Conservation (phyloP, 2,329 filamentous ascomycete genomes). For the Gyromitra esculenta region DNA sequence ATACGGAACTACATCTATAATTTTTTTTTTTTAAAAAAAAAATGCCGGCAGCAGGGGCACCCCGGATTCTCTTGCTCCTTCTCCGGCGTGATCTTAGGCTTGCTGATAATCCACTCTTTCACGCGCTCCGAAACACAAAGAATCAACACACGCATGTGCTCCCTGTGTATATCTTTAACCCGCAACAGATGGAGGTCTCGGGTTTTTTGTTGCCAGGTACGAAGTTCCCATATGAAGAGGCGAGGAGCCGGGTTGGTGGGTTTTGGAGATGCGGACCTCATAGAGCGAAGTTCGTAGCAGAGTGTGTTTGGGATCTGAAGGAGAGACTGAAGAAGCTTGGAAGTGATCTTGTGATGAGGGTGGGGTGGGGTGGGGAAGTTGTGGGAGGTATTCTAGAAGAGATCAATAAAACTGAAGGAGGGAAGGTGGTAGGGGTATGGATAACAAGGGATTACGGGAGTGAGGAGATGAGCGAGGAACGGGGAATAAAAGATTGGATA, state of each 20-base stretch:
- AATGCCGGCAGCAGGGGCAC: constrained; percentile 14
- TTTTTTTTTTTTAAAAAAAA: not conserved
- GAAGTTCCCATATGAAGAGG: constrained; percentile 74
- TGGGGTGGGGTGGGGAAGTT: constrained; percentile 70
- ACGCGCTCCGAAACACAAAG: constrained; percentile 65
- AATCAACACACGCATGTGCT: constrained; percentile 71
- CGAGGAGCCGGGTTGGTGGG: constrained; percentile 70
- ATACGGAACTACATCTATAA: not conserved
- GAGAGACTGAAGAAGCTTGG: constrained; percentile 68
- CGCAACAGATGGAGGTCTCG: constrained; percentile 77
- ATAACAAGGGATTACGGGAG: constrained; percentile 75
- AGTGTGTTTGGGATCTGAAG: constrained; percentile 79
- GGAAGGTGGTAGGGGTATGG: constrained; percentile 72
- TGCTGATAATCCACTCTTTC: constrained; percentile 77
- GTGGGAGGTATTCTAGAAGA: constrained; percentile 68
- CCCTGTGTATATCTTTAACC: constrained; percentile 74
- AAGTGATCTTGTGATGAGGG: constrained; percentile 72
- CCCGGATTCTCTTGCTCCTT: constrained; percentile 72
- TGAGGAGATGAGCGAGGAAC: constrained; percentile 75
- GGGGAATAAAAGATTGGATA: constrained; percentile 67
- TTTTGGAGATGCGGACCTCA: constrained; percentile 80
- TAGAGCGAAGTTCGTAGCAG: constrained; percentile 75
- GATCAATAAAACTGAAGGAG: constrained; percentile 60
- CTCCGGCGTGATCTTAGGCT: constrained; percentile 77
- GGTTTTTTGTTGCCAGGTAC: constrained; percentile 71